Evolutionary conservation across 768 basidiomycete species (phyloP).

Genomic region (Podaxis mareebaensis): DNA sequence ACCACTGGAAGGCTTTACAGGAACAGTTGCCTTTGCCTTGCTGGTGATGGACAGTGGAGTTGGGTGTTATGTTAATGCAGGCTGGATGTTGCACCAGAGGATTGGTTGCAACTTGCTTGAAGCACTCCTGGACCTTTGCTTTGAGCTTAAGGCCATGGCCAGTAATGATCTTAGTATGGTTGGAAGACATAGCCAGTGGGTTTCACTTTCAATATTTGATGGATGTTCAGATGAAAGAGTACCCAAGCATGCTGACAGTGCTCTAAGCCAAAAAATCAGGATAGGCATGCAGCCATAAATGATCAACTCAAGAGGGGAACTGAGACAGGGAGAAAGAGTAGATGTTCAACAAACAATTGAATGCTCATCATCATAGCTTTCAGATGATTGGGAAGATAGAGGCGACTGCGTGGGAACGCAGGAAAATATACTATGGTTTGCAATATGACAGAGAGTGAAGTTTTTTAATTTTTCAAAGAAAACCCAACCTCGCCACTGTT

Average conservation of each 20-base stretch:
- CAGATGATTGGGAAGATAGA: not conserved
- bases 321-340: no score
- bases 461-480: slow-evolving; percentile 8
- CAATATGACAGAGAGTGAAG: not conserved
- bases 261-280: not conserved
- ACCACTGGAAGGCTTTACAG: no score
- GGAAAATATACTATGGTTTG: not conserved
- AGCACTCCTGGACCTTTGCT: not conserved
- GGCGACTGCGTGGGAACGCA: not conserved
- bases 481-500: slow-evolving; percentile 7
- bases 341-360: no score
- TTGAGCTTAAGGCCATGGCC: not conserved
- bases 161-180: not conserved
- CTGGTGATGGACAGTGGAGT: not conserved
- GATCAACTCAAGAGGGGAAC: not conserved
- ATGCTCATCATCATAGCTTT: no score
- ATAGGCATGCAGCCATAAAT: not conserved
- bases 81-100: not conserved
- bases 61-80: not conserved
- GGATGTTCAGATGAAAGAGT: not conserved
- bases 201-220: not conserved
- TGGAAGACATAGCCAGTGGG: not conserved
- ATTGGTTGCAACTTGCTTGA: not conserved
- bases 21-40: no score
- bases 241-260: not conserved